These are phyloP conservation scores for Aspergillus thermomutatus DNA, from an alignment of 2,329 filamentous ascomycete species.

Conservation along the genomic window DNA sequence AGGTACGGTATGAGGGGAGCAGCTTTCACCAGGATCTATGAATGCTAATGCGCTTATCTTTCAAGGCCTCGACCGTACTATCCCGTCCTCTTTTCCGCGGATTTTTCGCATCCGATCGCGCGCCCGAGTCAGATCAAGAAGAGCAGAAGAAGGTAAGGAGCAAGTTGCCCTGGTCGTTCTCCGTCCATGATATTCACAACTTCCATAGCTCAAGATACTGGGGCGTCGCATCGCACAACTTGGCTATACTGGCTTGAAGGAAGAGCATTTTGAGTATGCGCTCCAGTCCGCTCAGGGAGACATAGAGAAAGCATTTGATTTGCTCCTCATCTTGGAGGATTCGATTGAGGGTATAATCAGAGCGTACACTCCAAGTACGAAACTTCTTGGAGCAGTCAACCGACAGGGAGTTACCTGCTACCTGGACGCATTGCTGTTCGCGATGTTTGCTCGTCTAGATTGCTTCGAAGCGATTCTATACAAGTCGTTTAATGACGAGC, in stretches of 20 bases:
- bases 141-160: conserved; percentile 34
- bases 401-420: conserved; percentile 88
- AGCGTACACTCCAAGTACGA: conserved; percentile 67
- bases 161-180: too few species aligned
- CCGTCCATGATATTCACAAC: not conserved
- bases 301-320: conserved; percentile 68
- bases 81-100: conserved; percentile 26
- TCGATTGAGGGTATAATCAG: conserved; percentile 76
- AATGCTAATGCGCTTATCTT: conserved; percentile 9
- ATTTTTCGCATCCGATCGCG: conserved; percentile 29
- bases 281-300: conserved; percentile 65
- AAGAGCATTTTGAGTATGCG: conserved; percentile 62
- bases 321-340: conserved; percentile 75
- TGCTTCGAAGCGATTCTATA: conserved; percentile 92
- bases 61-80: conserved; percentile 22
- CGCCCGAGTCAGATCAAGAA: conserved; percentile 22
- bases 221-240: conserved; percentile 50
- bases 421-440: conserved; percentile 83
- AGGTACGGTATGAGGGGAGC: conserved; percentile 18
- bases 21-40: not conserved
- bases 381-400: conserved; percentile 83
- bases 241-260: conserved; percentile 56
- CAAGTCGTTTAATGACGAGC: conserved; percentile 70
- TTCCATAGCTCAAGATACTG: conserved; percentile 49
- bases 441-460: conserved; percentile 89